Evolutionary conservation across 176 grass and related monocot species (phyloP).

Genomic region (Oryza officinalis): DNA sequence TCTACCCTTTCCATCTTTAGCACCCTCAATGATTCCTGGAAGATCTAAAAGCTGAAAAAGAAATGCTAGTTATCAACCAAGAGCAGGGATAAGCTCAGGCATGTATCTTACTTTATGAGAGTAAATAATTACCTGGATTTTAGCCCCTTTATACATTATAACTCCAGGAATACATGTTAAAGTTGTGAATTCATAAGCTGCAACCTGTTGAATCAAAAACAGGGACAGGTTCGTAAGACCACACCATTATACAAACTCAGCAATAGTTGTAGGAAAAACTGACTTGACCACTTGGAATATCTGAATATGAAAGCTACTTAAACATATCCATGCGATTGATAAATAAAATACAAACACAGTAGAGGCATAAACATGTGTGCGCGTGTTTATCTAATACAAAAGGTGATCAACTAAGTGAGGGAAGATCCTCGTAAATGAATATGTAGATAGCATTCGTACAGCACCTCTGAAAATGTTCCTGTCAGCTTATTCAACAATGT

Average conservation of each 20-base stretch:
- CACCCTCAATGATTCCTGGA: constrained; percentile 98
- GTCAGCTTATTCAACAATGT: constrained; percentile 95
- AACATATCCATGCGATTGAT: background rate
- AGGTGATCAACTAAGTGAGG: constrained; percentile 1
- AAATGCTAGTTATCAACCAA: constrained; percentile 10
- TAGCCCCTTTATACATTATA: constrained; percentile 89
- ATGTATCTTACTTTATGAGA: background rate
- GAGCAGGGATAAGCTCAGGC: background rate
- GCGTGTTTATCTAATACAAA: constrained; percentile 4
- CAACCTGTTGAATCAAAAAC: constrained; percentile 57
- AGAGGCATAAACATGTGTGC: background rate
- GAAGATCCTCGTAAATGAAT: background rate
- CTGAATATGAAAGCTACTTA: background rate
- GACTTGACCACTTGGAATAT: background rate
- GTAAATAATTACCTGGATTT: constrained; percentile 69
- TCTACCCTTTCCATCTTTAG: constrained; percentile 99
- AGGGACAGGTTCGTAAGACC: background rate
- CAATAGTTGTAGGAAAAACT: background rate
- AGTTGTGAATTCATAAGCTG: constrained; percentile 93
- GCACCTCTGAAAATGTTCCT: constrained; percentile 96
- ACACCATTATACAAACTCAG: background rate
- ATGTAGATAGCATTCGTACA: constrained; percentile 22
- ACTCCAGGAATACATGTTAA: constrained; percentile 90
- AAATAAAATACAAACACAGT: background rate
- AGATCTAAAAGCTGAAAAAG: constrained; percentile 83